Evolutionary conservation across 805 yeast genomes (phyloP), one percentile per base, ranked within the genome.

Genomic region (Starmerella tilneyi): DNA sequence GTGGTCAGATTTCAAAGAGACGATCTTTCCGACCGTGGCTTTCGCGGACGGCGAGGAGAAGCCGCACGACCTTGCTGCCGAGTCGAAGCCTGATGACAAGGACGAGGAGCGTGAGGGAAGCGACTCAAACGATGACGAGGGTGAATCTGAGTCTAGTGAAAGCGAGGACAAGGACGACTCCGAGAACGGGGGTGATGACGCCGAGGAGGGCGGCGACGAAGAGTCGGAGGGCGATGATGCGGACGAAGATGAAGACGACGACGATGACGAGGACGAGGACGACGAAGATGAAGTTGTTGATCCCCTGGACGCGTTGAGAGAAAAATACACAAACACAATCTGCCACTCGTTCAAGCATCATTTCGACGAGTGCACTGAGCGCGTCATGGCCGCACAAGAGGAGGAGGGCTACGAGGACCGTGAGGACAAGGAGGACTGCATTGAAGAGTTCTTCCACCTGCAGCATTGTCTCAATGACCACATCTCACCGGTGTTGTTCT

Each of bases 391-490:
- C 65, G 94, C 79, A 58, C 75, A 72, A 72, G 84, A 86, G 70
- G 88, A 84, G 62, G 81, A 75, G 56, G 94, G 72, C 57, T 88
- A 89, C 64, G 95, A 68, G 23, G 79, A 81, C 48, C 75, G 74
- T 59, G 78, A 72, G 9, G 73, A 84, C 74, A 89, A 89, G 70
- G 98, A 89, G 73, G 96, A 89, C 70, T 89, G 98, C 74, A 81
- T 89, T 51, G 97, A 89, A 70, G 98, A 89, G 70, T 89, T 83
- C 67, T 89, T 89, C 85, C 97, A 92, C 70, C 74, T 88, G 65
- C 85, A 85, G 67, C 96, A 89, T 68, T 84, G 94, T 72, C 58
- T 88, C 59, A 85, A 84, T 68, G 92, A 84, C 64, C 78, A 94
- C 72, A 85, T 81, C 64, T 85, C 94, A 52, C 94, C 94, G 68